Conservation (phyloP, 768 basidiomycete species). For the Kwoniella bestiolae region DNA sequence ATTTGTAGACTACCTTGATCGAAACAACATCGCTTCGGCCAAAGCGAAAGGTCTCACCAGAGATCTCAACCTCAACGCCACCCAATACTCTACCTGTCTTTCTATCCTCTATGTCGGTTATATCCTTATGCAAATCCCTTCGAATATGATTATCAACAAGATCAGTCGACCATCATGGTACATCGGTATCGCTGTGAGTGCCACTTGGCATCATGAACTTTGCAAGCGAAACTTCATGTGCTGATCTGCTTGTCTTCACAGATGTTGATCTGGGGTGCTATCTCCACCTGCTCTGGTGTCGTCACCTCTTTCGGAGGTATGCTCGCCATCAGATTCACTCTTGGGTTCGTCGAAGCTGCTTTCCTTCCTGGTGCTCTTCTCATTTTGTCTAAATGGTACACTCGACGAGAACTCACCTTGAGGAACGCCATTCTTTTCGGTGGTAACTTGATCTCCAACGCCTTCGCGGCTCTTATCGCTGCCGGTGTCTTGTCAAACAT, state of each 20-base stretch:
- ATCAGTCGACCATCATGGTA: constrained; percentile 54
- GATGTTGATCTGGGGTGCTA: constrained; percentile 50
- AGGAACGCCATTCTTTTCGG: constrained; percentile 50
- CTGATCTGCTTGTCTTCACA: neutral
- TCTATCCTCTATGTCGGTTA: constrained; percentile 51
- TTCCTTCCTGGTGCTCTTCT: constrained; percentile 51
- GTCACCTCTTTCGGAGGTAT: constrained; percentile 61
- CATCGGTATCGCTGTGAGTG: constrained; percentile 47
- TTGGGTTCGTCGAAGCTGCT: constrained; percentile 68
- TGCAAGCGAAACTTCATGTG: no score
- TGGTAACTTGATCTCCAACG: constrained; percentile 72
- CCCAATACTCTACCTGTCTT: constrained; percentile 50
- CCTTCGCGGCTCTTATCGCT: constrained; percentile 76
- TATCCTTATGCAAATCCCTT: constrained; percentile 43
- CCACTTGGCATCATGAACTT: constrained; percentile 13
- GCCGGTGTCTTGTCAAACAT: constrained; percentile 73
- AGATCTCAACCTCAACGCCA: constrained; percentile 48
- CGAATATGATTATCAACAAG: constrained; percentile 55
- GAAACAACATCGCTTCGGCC: constrained; percentile 54
- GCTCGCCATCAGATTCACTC: constrained; percentile 65
- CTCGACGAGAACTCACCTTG: constrained; percentile 43
- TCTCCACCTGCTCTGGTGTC: constrained; percentile 60
- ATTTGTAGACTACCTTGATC: constrained; percentile 42
- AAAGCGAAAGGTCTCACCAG: constrained; percentile 47
- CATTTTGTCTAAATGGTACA: constrained; percentile 53